A percentile compares a stretch with the other conserved stretches of the same genome.
Evolutionary conservation across 176 grass and related monocot genomes (phyloP).

Genomic region (Olyra latifolia): DNA sequence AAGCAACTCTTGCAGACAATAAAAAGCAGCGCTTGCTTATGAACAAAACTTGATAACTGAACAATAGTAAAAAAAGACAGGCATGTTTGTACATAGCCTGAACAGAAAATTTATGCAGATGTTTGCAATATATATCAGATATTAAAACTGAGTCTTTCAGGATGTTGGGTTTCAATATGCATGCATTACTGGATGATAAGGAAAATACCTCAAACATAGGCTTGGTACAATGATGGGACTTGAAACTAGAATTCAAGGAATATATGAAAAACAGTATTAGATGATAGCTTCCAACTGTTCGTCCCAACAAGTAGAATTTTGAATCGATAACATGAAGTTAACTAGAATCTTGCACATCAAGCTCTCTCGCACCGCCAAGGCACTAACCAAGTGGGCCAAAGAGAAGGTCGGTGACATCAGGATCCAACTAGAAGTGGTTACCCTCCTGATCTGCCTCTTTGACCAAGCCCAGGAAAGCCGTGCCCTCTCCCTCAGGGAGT

Average conservation of each 20-base stretch:
- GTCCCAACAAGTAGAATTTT: background rate
- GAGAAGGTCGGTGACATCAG: too few relatives aligned
- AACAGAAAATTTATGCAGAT: conserved; percentile 19
- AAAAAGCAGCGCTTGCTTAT: conserved; percentile 3
- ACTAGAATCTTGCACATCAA: background rate
- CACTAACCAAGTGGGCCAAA: too few relatives aligned
- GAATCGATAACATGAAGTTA: background rate
- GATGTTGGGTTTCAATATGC: background rate
- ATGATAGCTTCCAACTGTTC: background rate
- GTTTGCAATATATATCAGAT: background rate
- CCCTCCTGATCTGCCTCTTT: too few relatives aligned
- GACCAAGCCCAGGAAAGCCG: too few relatives aligned
- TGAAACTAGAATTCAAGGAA: background rate
- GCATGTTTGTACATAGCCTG: background rate
- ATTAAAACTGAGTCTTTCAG: background rate
- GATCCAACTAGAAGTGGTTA: too few relatives aligned
- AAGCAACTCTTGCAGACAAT: background rate
- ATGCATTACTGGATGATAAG: background rate
- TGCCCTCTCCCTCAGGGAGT: too few relatives aligned
- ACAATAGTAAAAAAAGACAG: background rate
- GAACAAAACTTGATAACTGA: background rate
- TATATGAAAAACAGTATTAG: background rate
- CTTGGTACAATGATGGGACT: background rate
- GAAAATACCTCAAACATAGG: background rate
- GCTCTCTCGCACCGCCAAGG: too few relatives aligned